These are phyloP conservation scores for Lodderomyces elongisporus DNA, from an alignment of 1,139 yeast species.

Conservation along the genomic window DNA sequence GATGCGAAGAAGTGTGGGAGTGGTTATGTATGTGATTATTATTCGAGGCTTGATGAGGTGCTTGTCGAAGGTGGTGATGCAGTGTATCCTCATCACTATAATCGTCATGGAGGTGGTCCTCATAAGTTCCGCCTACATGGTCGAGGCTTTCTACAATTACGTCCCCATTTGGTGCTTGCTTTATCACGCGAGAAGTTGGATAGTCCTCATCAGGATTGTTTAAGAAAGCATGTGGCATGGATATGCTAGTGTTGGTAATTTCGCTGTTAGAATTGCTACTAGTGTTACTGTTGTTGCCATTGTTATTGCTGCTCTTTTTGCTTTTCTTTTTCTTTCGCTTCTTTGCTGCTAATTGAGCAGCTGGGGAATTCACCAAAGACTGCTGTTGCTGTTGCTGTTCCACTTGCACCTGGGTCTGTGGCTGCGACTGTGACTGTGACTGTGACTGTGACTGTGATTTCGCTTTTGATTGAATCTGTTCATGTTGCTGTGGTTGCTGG, in stretches of 20 bases:
- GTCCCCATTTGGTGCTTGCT: conserved; percentile 70
- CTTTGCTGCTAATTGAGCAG: conserved; percentile 24
- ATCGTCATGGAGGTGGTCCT: conserved; percentile 17
- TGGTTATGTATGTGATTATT: conserved; percentile 10
- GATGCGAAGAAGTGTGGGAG: conserved; percentile 4
- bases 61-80: conserved; percentile 12
- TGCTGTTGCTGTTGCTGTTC: neutral
- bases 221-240: conserved; percentile 38
- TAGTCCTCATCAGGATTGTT: conserved; percentile 59
- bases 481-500: neutral
- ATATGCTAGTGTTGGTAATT: conserved; percentile 9
- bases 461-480: neutral
- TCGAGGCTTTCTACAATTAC: conserved; percentile 58
- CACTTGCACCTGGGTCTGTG: neutral
- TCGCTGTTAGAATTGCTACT: too few species aligned
- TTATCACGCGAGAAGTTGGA: conserved; percentile 68
- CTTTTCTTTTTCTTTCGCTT: conserved; percentile 31
- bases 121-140: conserved; percentile 16
- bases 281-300: too few species aligned
- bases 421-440: neutral
- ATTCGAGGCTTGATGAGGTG: conserved; percentile 4
- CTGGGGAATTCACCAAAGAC: neutral
- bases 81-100: conserved; percentile 12
- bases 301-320: conserved; percentile 12
- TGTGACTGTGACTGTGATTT: too few species aligned